Evolutionary conservation across 345 rosid species (phyloP), one percentile per base, ranked within the genome.

Genomic region (Atalantia buxifolia): DNA sequence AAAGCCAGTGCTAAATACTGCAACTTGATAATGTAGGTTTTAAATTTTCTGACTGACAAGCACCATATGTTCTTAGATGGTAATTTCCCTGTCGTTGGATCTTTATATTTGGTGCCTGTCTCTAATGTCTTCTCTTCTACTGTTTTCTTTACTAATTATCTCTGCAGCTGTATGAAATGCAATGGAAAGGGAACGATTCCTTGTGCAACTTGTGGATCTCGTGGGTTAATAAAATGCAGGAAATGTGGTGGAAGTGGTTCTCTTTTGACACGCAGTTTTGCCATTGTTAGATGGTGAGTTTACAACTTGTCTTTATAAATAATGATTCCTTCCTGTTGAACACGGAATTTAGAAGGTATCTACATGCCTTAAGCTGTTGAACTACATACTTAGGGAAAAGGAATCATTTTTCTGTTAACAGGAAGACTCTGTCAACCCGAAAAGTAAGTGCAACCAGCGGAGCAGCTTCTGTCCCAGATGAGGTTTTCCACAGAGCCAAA

Each of bases 391-490:
- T n/a, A 53, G 12, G 30, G 42, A n/a, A 6, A 57, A 25, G 45
- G 50, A 4, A 27, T 38, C 33, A 19, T 71, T 40, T 59, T 71
- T 69, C 65, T 77, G 48, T 61, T 38, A 30, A 78, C 86, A 94
- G 99, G 99, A 94, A 85, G 84, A 92, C 94, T 5, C 81, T 92
- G 25, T 88, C 95, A 13, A 88, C 94, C 66, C 89, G 97, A 66
- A 92, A 94, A 84, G 97, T 94, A 38, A 86, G 93, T 60, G 94
- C 98, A 60, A 89, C 95, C 7, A 90, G 92, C 31, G 97, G 99
- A 33, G 98, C 99, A 42, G 97, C 94, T 22, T 96, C 98, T 0
- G 99, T 96, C 55, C 98, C 98, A 2, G 99, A 92, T 7, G 97
- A 92, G 59, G 94, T 96, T 48, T 96, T 91, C 85, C 91, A 94